phyloP scores from a whole-genome alignment of 2,329 filamentous ascomycete genomes.

The Xylogone sp. region DNA sequence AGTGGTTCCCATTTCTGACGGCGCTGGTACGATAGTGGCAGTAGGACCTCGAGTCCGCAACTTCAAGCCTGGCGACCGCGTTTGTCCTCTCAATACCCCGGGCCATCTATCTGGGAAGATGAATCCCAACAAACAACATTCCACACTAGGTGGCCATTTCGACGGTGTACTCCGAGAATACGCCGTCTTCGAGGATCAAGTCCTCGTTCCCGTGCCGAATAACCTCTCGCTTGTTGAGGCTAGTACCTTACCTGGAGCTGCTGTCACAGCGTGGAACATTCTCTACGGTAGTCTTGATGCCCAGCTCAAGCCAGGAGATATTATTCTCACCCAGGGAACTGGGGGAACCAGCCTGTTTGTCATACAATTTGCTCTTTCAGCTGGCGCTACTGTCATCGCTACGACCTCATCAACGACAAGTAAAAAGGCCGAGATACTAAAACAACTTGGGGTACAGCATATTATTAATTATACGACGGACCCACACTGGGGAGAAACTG shows the following conservation, averaged over 20 bases:
- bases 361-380: conserved; percentile 12
- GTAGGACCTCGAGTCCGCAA: conserved; percentile 14
- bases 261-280: conserved; percentile 44
- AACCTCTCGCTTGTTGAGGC: conserved; percentile 37
- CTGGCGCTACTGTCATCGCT: conserved; percentile 36
- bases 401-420: conserved; percentile 44
- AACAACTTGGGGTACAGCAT: conserved; percentile 42
- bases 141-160: conserved; percentile 13
- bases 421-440: conserved; percentile 43
- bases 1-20: conserved; percentile 4
- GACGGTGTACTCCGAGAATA: conserved; percentile 40
- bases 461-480: conserved; percentile 49
- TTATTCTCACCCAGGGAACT: conserved; percentile 32
- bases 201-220: conserved; percentile 42
- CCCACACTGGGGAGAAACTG: conserved; percentile 45
- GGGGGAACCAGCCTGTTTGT: conserved; percentile 25
- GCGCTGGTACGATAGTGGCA: conserved; percentile 5
- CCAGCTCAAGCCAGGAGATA: conserved; percentile 36
- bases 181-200: conserved; percentile 35
- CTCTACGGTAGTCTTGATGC: conserved; percentile 34
- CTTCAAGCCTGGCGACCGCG: conserved; percentile 29
- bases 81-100: conserved; percentile 22
- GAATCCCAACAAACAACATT: conserved; percentile 4
- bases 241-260: conserved; percentile 42
- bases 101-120: neutral